phyloP scores from a whole-genome alignment of 306 rosid species.

The Vigna unguiculata region DNA sequence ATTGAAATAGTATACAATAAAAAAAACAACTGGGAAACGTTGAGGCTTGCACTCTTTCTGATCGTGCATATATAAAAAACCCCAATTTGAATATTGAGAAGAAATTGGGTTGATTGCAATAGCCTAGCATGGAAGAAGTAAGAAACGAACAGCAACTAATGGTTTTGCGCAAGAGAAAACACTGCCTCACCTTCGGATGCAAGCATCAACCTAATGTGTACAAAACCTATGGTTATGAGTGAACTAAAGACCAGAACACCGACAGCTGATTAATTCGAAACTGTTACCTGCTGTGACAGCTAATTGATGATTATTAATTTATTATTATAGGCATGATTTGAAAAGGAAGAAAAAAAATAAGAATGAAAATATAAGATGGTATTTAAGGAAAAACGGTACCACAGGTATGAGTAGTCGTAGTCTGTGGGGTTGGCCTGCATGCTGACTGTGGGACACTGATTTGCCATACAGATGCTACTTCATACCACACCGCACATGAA shows the following conservation, averaged over 20 bases:
- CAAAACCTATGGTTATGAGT: background rate
- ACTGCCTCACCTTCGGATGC: background rate
- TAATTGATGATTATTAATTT: constrained; percentile 43
- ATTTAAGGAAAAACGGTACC: constrained; percentile 16
- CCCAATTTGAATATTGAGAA: too few species aligned
- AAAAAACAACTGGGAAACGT: too few species aligned
- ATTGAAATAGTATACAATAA: too few species aligned
- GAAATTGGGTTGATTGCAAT: too few species aligned
- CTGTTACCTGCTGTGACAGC: constrained; percentile 66
- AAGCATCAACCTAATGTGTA: constrained; percentile 2
- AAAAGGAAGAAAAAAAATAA: constrained; percentile 7
- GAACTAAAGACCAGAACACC: background rate
- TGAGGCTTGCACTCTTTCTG: too few species aligned
- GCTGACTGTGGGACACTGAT: constrained; percentile 42
- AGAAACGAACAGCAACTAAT: background rate
- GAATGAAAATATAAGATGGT: background rate
- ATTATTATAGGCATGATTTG: constrained; percentile 40
- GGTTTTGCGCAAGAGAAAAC: background rate
- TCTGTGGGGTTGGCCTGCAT: constrained; percentile 47
- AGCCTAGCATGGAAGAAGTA: too few species aligned
- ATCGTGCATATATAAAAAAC: too few species aligned
- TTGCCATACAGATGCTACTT: constrained; percentile 34
- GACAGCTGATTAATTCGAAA: background rate
- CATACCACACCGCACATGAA: constrained; percentile 19
- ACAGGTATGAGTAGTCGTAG: constrained; percentile 41